Base-by-base conservation (phyloP, 1,284 basidiomycete genomes). In the Ustilago lituana region DNA sequence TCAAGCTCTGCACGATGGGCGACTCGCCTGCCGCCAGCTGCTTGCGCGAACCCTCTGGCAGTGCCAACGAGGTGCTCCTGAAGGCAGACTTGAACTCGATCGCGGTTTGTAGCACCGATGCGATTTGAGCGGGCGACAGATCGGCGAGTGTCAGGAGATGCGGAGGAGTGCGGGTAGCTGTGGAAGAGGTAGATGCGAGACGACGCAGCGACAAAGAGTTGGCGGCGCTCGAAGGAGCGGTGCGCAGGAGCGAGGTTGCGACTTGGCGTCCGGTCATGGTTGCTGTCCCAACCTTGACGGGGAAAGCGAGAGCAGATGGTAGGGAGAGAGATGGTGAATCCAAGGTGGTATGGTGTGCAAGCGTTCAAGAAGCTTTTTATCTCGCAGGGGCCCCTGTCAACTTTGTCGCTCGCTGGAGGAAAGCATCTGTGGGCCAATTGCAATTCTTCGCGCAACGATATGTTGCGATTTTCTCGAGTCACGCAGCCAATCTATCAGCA, bases 111-210 rank as follows among this genome's bases (percentile, higher is more conserved):
- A 93, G 76, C 23, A 91, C 76, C 12, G 87, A 86, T 44, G 85
- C 79, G 36, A 94, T 91, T 78, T 94, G 90, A 0, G 85, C 85
- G 8, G 87, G 87, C 29, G 85, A 86, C 20, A 94, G 86, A 85
- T 94, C 92, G 10, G 92, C 93, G 63, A 94, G 85, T 8, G 90
- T 90, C 87, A 94, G 88, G 0, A 94, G 84, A 26, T 66, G 62
- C 17, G 68, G 68, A 5, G 68, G 68, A 2, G 40, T 35, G 24
- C 54, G 56, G 4, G 51, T 32, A 4, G 51, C 26, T 1, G 55
- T 43, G 11, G 49, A 15, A 3, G 60, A 56, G 20, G 54, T 62
- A 38, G 68, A 71, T 33, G 63, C 53, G 20, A 48, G 54, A 17
- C 65, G 60, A 36, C 47, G 43, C 36, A 55, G 12, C 11, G 58